Evolutionary conservation across 495 filamentous ascomycete genomes (phyloP).

Genomic region (Hypoxylon trugodes): DNA sequence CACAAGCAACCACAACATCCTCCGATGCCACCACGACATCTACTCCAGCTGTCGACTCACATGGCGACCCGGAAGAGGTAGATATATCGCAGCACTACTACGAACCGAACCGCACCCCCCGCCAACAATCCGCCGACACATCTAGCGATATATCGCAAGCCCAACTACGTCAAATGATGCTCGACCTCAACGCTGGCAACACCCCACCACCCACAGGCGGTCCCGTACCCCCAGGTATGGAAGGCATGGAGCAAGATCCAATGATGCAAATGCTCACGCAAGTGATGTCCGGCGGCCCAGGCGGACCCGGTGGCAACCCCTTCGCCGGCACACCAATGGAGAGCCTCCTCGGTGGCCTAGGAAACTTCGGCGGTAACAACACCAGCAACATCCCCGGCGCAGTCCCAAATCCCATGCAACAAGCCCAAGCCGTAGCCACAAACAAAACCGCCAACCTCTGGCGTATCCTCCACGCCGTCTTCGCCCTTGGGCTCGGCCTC

Average conservation of each 20-base stretch:
- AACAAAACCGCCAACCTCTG: constrained; percentile 66
- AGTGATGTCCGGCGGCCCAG: constrained; percentile 53
- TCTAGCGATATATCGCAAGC: constrained; percentile 47
- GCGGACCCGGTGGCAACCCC: constrained; percentile 50
- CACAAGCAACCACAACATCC: constrained; percentile 15
- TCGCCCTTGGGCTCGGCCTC: constrained; percentile 73
- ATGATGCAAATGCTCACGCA: constrained; percentile 52
- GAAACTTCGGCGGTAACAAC: constrained; percentile 31
- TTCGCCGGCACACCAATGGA: constrained; percentile 40
- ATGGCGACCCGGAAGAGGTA: constrained; percentile 75
- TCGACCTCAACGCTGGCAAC: constrained; percentile 29
- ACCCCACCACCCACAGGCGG: constrained; percentile 27
- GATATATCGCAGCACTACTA: constrained; percentile 73
- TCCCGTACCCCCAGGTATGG: constrained; percentile 48
- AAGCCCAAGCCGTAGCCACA: constrained; percentile 37
- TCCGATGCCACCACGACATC: constrained; percentile 24
- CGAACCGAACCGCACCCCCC: constrained; percentile 52
- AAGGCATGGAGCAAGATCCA: constrained; percentile 43
- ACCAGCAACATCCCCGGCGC: background rate
- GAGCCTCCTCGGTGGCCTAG: constrained; percentile 36
- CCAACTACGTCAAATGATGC: constrained; percentile 57
- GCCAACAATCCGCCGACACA: constrained; percentile 40
- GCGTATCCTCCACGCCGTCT: constrained; percentile 78
- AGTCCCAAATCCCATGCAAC: constrained; percentile 55
- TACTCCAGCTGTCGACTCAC: constrained; percentile 35